A percentile compares a stretch with the other conserved stretches of the same genome.
Evolutionary conservation across 2,329 filamentous ascomycete genomes (phyloP).

Genomic region (Chlorencoelia australis): DNA sequence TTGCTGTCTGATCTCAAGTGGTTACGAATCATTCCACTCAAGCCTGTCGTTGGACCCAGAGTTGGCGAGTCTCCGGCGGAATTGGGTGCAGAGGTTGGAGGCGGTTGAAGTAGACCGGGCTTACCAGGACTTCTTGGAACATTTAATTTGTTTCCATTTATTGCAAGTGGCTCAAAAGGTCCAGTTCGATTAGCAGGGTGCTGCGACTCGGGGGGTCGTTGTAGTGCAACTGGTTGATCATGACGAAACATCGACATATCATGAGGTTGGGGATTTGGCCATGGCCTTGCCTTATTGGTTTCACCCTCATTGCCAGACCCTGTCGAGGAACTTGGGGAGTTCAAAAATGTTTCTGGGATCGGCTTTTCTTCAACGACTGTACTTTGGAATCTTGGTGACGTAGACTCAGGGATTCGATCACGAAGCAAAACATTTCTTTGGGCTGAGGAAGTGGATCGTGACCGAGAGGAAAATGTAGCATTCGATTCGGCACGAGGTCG

Average conservation of each 20-base stretch:
- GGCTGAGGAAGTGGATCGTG: constrained; percentile 33
- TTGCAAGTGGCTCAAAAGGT: constrained; percentile 6
- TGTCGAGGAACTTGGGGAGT: constrained; percentile 16
- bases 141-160: too few species aligned
- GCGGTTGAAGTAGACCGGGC: too few species aligned
- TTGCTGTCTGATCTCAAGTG: constrained; percentile 77
- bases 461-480: constrained; percentile 35
- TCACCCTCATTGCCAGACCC: constrained; percentile 3
- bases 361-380: constrained; percentile 12
- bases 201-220: constrained; percentile 23
- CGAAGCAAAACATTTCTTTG: constrained; percentile 27
- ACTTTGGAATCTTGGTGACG: constrained; percentile 8
- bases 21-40: constrained; percentile 74
- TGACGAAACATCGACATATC: constrained; percentile 18
- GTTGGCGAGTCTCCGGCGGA: constrained; percentile 89
- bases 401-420: constrained; percentile 15
- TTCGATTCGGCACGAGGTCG: constrained; percentile 37
- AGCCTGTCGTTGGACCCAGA: constrained; percentile 54
- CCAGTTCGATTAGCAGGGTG: constrained; percentile 20
- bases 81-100: too few species aligned
- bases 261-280: constrained; percentile 7
- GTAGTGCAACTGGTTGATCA: constrained; percentile 15
- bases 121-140: too few species aligned
- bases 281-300: constrained; percentile 3
- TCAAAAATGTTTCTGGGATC: constrained; percentile 18